A percentile compares a stretch with the other conserved stretches of the same genome.
phyloP scores from a whole-genome alignment of 495 filamentous ascomycete genomes.

The Neurospora sp. region DNA sequence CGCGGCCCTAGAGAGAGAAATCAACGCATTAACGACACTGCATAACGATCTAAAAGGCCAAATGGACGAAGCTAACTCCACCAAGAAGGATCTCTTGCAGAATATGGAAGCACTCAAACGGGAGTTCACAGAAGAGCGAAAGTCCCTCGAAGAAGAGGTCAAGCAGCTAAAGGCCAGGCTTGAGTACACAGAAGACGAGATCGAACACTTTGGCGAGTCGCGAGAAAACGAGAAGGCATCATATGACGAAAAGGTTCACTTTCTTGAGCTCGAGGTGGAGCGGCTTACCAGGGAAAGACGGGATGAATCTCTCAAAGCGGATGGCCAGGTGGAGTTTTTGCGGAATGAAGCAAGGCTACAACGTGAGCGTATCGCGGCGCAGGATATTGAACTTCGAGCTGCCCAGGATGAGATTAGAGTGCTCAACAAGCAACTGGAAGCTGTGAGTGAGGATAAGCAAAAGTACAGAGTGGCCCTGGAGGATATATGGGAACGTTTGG shows the following conservation, averaged over 20 bases:
- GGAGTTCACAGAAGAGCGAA: conserved; percentile 79
- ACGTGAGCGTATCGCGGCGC: conserved; percentile 39
- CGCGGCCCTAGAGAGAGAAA: conserved; percentile 50
- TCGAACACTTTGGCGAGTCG: conserved; percentile 73
- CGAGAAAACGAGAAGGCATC: conserved; percentile 66
- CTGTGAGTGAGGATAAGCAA: conserved; percentile 30
- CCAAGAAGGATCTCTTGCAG: conserved; percentile 85
- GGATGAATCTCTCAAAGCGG: conserved; percentile 46
- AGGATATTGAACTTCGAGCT: conserved; percentile 44
- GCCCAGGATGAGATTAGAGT: conserved; percentile 41
- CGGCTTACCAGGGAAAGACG: conserved; percentile 43
- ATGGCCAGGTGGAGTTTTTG: conserved; percentile 44
- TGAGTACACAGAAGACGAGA: conserved; percentile 83
- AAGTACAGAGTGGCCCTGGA: conserved; percentile 34
- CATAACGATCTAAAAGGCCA: conserved; percentile 58
- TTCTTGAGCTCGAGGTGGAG: conserved; percentile 62
- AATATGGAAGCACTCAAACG: conserved; percentile 88
- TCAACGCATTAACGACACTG: conserved; percentile 43
- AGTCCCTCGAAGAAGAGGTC: conserved; percentile 68
- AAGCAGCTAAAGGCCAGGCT: conserved; percentile 60
- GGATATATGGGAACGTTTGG: conserved; percentile 52
- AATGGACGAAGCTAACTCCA: conserved; percentile 75
- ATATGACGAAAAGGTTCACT: conserved; percentile 56
- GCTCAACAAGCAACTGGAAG: conserved; percentile 42
- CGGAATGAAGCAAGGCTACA: conserved; percentile 46